These are phyloP conservation scores for Kwoniella heveanensis DNA, from an alignment of 768 basidiomycete species.

Conservation along the genomic window DNA sequence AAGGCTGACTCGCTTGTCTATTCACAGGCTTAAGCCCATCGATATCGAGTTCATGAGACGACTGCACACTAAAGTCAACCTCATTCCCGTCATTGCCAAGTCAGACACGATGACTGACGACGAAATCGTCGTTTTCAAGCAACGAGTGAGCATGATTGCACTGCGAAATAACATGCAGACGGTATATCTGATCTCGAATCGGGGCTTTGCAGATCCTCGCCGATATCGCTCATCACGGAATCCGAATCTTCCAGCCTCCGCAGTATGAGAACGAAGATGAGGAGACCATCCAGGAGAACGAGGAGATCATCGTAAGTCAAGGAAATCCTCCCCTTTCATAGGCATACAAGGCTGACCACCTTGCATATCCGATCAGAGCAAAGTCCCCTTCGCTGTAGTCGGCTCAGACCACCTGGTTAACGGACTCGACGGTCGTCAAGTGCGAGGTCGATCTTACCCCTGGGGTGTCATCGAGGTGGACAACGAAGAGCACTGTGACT, in stretches of 20 bases:
- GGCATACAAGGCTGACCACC: not conserved
- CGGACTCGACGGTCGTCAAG: constrained; percentile 83
- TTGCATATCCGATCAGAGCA: constrained; percentile 62
- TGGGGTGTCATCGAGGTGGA: constrained; percentile 99
- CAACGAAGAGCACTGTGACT: constrained; percentile 98
- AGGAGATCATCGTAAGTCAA: constrained; percentile 70
- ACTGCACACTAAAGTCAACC: constrained; percentile 94
- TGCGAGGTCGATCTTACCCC: constrained; percentile 92
- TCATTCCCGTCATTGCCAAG: constrained; percentile 98
- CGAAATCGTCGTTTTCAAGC: constrained; percentile 89
- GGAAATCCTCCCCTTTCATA: not conserved
- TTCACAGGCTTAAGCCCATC: constrained; percentile 85
- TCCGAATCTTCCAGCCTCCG: constrained; percentile 97
- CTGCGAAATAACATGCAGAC: too few species aligned
- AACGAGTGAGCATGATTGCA: constrained; percentile 63
- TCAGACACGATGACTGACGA: constrained; percentile 97
- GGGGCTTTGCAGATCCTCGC: constrained; percentile 85
- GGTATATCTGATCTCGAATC: too few species aligned
- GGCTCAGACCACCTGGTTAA: constrained; percentile 83
- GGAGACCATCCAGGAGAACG: constrained; percentile 94
- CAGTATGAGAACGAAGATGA: constrained; percentile 98
- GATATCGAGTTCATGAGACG: constrained; percentile 99
- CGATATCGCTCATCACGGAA: constrained; percentile 92
- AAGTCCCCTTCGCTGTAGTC: constrained; percentile 97
- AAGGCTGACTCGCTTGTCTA: not conserved